Evolutionary conservation across 202 grass and related monocot genomes (phyloP).

Genomic region (Setaria viridis): DNA sequence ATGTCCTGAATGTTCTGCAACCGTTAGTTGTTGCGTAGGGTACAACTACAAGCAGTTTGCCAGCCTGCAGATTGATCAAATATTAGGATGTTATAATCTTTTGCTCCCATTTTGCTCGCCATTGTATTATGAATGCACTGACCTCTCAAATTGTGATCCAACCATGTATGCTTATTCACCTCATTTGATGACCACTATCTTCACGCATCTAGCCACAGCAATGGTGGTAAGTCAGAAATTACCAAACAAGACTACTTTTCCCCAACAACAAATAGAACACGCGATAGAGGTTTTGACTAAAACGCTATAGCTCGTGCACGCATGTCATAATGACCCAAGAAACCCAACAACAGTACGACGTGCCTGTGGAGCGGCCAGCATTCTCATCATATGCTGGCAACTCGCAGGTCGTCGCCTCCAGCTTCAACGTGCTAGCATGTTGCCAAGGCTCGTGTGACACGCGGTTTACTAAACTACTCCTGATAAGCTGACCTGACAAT

Average conservation of each 20-base stretch:
- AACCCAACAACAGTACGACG: background rate
- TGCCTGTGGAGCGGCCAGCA: background rate
- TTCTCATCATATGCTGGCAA: background rate
- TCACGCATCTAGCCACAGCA: too few relatives aligned
- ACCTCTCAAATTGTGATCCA: too few relatives aligned
- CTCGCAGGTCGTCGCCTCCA: background rate
- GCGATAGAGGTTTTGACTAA: too few relatives aligned
- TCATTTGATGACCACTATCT: too few relatives aligned
- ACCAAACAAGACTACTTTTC: too few relatives aligned
- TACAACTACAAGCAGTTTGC: conserved; percentile 6
- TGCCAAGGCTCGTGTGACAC: background rate
- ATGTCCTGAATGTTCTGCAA: background rate
- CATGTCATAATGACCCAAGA: background rate
- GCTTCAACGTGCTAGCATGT: conserved; percentile 7
- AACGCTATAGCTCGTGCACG: background rate
- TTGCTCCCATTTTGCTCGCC: too few relatives aligned
- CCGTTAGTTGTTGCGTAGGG: background rate
- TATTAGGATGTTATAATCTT: too few relatives aligned
- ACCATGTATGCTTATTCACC: too few relatives aligned
- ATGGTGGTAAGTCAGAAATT: too few relatives aligned
- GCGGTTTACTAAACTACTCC: background rate
- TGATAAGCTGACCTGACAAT: background rate
- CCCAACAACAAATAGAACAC: too few relatives aligned
- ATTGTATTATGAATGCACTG: too few relatives aligned
- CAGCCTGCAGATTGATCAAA: too few relatives aligned